Evolutionary conservation across 179 eudicot genomes (phyloP), one percentile per base, ranked within the genome.

Genomic region (Silene coronaria): DNA sequence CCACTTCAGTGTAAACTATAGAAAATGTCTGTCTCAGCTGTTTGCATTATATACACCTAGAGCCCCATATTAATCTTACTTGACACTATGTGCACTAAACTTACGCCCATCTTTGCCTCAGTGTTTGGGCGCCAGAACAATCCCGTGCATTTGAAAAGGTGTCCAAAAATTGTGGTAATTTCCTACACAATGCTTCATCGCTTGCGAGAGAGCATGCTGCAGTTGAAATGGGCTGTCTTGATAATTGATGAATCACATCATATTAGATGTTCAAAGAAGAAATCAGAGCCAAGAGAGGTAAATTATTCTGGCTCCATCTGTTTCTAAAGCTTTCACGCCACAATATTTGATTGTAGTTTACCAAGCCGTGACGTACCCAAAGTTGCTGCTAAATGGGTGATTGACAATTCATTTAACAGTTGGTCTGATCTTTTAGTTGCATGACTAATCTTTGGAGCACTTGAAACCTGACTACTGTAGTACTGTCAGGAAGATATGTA

Each of bases 241-340:
- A 89, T 96, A 71, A 88, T 93, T 67, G 99, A 96, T 83, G 99
- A 96, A 81, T 93, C 99, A 80, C 99, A 96, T 79, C 91, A 93
- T 80, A 83, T 96, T 73, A 90, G 95, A 61, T 91, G 98, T 84
- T 80, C 90, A 46, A 96, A 89, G 85, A 88, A 93, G 85, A 64
- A 82, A 82, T 67, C 82, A 58, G 99, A 93, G 82, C 72, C 88
- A 34, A 83, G 86, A 74, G 99, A 96, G 99, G 99, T 96, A 84
- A 57, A 71, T 17, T 16, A 6, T 62, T n/a, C 16, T 76, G 51
- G 9, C 59, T 73, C 79, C 74, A 46, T 76, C 67, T 77, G 58
- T 60, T 1, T 57, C 34, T 38, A 14, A 26, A 70, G 7, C 28
- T 26, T 23, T 61, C 11, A 32, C n/a, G 22, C 30, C 22, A 19